phyloP scores from a whole-genome alignment of 2,329 filamentous ascomycete species.

The Aspergillus uvarum region DNA sequence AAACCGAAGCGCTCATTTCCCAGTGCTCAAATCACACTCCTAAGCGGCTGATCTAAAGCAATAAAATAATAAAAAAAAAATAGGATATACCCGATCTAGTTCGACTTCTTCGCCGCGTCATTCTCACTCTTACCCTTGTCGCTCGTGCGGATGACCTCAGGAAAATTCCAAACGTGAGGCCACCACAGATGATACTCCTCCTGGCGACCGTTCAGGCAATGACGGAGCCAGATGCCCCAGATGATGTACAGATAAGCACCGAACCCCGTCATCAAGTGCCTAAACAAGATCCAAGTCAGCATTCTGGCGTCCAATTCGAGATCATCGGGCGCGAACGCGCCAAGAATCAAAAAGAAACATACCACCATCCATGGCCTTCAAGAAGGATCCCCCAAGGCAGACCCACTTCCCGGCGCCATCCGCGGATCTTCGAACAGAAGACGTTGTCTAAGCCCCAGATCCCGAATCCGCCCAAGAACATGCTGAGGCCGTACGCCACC shows the following conservation, averaged over 20 bases:
- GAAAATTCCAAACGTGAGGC: constrained; percentile 62
- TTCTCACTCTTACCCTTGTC: constrained; percentile 18
- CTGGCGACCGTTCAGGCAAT: constrained; percentile 71
- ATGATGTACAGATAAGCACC: constrained; percentile 82
- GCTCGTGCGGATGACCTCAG: constrained; percentile 49
- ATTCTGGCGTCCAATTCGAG: neutral
- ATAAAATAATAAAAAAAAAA: neutral
- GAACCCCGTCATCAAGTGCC: constrained; percentile 78
- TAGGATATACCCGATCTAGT: constrained; percentile 14
- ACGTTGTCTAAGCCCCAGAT: constrained; percentile 79
- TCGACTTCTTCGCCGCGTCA: constrained; percentile 32
- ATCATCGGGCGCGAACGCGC: neutral
- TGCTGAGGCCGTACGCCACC: constrained; percentile 64
- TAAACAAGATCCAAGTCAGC: constrained; percentile 25
- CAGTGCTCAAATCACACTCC: constrained; percentile 3
- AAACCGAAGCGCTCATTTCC: neutral
- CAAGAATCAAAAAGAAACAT: constrained; percentile 27
- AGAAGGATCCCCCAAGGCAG: constrained; percentile 78
- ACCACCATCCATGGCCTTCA: constrained; percentile 73
- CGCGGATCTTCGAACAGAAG: constrained; percentile 66
- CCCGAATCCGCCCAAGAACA: constrained; percentile 72
- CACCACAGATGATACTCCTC: constrained; percentile 70
- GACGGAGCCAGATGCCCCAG: constrained; percentile 80
- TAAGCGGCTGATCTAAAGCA: constrained; percentile 1
- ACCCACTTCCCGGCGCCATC: constrained; percentile 66